These are phyloP conservation scores for Penicillium brasilianum DNA, from an alignment of 2,329 filamentous ascomycete genomes.

Conservation along the genomic window DNA sequence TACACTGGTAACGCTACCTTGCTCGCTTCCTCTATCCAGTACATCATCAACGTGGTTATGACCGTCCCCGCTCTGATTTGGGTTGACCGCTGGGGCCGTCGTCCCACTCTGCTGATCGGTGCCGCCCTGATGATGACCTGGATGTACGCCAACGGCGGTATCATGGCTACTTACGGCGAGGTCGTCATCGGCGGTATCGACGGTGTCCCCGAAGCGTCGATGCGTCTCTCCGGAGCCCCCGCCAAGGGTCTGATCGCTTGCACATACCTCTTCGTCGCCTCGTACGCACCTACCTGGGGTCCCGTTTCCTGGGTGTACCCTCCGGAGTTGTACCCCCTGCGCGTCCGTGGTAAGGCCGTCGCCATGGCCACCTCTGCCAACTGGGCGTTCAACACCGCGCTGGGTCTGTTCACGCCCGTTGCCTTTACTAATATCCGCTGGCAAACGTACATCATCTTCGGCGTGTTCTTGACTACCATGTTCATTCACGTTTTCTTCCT, in stretches of 20 bases:
- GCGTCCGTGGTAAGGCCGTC: slow-evolving; percentile 65
- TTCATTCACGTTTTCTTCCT: slow-evolving; percentile 39
- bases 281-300: slow-evolving; percentile 68
- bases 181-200: slow-evolving; percentile 49
- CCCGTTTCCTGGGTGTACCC: slow-evolving; percentile 63
- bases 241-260: slow-evolving; percentile 71
- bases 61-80: slow-evolving; percentile 76
- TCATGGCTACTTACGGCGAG: slow-evolving; percentile 45
- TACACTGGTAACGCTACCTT: slow-evolving; percentile 64
- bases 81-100: slow-evolving; percentile 77
- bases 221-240: slow-evolving; percentile 47
- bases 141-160: slow-evolving; percentile 51
- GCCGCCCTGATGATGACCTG: slow-evolving; percentile 64
- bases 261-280: slow-evolving; percentile 67
- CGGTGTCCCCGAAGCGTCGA: slow-evolving; percentile 43
- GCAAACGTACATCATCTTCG: slow-evolving; percentile 42
- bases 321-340: slow-evolving; percentile 56
- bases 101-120: slow-evolving; percentile 68
- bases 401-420: slow-evolving; percentile 55
- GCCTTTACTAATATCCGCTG: slow-evolving; percentile 35
- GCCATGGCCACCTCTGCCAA: slow-evolving; percentile 63
- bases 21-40: slow-evolving; percentile 71
- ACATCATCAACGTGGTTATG: slow-evolving; percentile 80
- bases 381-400: slow-evolving; percentile 59
- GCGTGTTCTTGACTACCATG: slow-evolving; percentile 52